phyloP scores from a whole-genome alignment of 192 early-diverging fungal genomes.

The Backusella circina region DNA sequence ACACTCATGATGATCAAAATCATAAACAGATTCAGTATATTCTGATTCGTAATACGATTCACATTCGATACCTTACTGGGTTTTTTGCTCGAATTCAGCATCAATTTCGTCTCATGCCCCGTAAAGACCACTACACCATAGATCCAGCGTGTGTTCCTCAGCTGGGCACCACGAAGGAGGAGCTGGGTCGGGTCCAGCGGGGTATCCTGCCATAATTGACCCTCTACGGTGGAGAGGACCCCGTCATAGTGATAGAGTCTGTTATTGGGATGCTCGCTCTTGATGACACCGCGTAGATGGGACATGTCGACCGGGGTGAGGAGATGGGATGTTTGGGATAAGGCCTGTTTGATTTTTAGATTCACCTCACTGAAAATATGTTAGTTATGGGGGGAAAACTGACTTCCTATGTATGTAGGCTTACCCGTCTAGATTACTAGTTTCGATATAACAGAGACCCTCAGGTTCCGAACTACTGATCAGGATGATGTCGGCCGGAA shows the following conservation, averaged over 20 bases:
- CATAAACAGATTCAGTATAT: constrained; percentile 91
- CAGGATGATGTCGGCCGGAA: constrained; percentile 91
- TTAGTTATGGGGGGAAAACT: neutral
- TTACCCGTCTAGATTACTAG: constrained; percentile 94
- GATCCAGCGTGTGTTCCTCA: constrained; percentile 93
- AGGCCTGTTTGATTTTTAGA: constrained; percentile 93
- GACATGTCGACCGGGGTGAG: constrained; percentile 69
- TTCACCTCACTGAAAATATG: constrained; percentile 81
- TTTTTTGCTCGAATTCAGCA: constrained; percentile 86
- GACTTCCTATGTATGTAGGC: no score
- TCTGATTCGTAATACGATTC: constrained; percentile 85
- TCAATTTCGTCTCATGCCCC: constrained; percentile 96
- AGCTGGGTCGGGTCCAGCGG: constrained; percentile 90
- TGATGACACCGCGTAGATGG: constrained; percentile 64
- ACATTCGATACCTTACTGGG: constrained; percentile 93
- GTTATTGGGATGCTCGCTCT: constrained; percentile 94
- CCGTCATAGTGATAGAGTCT: constrained; percentile 96
- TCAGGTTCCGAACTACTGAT: constrained; percentile 93
- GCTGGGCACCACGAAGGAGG: constrained; percentile 88
- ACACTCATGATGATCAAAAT: constrained; percentile 84
- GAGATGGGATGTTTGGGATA: constrained; percentile 77
- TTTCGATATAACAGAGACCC: constrained; percentile 96
- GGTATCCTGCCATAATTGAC: constrained; percentile 55
- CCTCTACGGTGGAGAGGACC: constrained; percentile 54
- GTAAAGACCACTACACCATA: constrained; percentile 95